phyloP scores from a whole-genome alignment of 306 rosid genomes.

The Hippophae gyantsensis region DNA sequence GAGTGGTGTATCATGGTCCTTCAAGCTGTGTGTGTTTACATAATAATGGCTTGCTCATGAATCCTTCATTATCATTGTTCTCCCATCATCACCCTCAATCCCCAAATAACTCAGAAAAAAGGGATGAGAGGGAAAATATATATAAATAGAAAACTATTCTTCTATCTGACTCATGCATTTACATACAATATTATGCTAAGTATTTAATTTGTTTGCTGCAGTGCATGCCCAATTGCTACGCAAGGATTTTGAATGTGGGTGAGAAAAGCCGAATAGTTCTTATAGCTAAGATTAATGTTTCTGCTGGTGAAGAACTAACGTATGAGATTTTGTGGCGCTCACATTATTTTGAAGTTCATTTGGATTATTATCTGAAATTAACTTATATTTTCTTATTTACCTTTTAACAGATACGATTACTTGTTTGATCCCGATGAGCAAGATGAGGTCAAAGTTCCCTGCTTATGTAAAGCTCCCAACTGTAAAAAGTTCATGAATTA shows the following conservation, averaged over 20 bases:
- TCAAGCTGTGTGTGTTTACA: too few relatives aligned
- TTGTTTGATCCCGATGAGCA: slow-evolving; percentile 82
- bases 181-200: slow-evolving; percentile 1
- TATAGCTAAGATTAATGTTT: slow-evolving; percentile 65
- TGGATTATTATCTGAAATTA: not conserved
- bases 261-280: slow-evolving; percentile 81
- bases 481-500: slow-evolving; percentile 85
- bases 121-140: too few relatives aligned
- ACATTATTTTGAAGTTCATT: too few relatives aligned
- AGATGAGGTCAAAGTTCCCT: slow-evolving; percentile 81
- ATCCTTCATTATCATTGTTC: too few relatives aligned
- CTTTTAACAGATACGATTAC: slow-evolving; percentile 70
- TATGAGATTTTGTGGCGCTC: slow-evolving; percentile 21
- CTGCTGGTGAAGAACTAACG: slow-evolving; percentile 93
- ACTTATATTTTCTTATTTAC: slow-evolving; percentile 7
- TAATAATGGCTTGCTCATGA: too few relatives aligned
- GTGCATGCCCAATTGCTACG: slow-evolving; percentile 97
- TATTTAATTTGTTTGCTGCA: slow-evolving; percentile 29
- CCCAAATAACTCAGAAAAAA: too few relatives aligned
- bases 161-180: not conserved
- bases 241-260: slow-evolving; percentile 78
- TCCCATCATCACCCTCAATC: too few relatives aligned
- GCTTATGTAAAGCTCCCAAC: slow-evolving; percentile 68
- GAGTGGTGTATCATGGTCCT: too few relatives aligned
- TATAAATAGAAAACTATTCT: too few relatives aligned